phyloP scores from a whole-genome alignment of 2,329 filamentous ascomycete species.

The Septoria petroselini region DNA sequence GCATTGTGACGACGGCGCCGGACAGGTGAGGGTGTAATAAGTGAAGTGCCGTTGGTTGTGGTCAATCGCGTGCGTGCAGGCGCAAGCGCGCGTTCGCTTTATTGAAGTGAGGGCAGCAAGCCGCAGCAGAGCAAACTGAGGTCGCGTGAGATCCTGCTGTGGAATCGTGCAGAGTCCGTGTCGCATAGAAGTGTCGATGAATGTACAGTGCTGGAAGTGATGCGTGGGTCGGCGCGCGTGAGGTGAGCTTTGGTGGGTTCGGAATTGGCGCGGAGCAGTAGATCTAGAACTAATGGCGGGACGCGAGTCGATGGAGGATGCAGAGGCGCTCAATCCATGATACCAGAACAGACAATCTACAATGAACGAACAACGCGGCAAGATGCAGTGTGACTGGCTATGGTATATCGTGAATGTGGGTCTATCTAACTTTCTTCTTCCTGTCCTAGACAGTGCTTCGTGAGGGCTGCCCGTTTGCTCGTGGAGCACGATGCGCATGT shows the following conservation, averaged over 20 bases:
- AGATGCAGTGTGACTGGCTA: background rate
- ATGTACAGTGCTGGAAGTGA: background rate
- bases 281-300: too few species aligned
- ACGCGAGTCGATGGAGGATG: too few species aligned
- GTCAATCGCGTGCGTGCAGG: slow-evolving; percentile 15
- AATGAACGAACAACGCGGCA: too few species aligned
- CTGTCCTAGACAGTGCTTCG: slow-evolving; percentile 16
- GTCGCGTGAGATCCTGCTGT: slow-evolving; percentile 15
- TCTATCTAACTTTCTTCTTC: slow-evolving; percentile 26
- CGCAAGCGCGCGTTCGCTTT: slow-evolving; percentile 23
- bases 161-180: slow-evolving; percentile 1
- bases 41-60: slow-evolving; percentile 15
- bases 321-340: too few species aligned
- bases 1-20: slow-evolving; percentile 31
- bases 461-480: slow-evolving; percentile 10
- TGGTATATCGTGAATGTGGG: slow-evolving; percentile 11
- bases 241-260: too few species aligned
- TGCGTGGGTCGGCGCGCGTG: background rate
- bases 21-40: slow-evolving; percentile 1
- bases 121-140: slow-evolving; percentile 14
- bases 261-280: too few species aligned
- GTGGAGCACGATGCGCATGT: slow-evolving; percentile 19
- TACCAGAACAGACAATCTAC: too few species aligned
- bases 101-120: slow-evolving; percentile 11
- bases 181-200: background rate